A percentile compares a stretch with the other conserved stretches of the same genome.
phyloP scores from a whole-genome alignment of 2,329 filamentous ascomycete genomes.

The Verticillium albo-atrum region DNA sequence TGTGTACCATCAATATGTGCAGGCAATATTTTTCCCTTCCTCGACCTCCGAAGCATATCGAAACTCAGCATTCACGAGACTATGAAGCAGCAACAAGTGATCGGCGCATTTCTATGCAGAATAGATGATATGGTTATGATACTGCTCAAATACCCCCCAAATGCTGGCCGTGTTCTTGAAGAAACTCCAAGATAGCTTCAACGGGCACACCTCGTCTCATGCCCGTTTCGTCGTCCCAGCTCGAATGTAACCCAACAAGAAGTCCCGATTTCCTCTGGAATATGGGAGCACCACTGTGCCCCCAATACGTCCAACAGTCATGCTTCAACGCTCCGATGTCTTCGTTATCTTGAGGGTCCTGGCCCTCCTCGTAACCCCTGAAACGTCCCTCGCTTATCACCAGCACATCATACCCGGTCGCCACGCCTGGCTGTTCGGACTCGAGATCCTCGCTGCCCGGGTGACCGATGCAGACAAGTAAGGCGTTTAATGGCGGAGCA shows the following conservation, averaged over 20 bases:
- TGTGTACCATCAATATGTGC: too few species aligned
- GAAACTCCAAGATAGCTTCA: conserved; percentile 38
- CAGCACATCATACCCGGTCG: conserved; percentile 41
- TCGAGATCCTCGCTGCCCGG: conserved; percentile 39
- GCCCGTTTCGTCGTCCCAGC: conserved; percentile 46
- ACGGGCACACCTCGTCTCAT: conserved; percentile 44
- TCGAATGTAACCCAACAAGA: conserved; percentile 47
- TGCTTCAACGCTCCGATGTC: conserved; percentile 49
- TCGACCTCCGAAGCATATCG: too few species aligned
- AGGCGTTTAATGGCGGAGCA: conserved; percentile 12
- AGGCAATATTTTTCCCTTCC: too few species aligned
- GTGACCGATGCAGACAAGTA: conserved; percentile 28
- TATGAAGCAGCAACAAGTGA: too few species aligned
- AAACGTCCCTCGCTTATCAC: conserved; percentile 39
- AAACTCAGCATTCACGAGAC: too few species aligned
- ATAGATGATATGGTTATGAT: background rate
- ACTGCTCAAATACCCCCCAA: background rate
- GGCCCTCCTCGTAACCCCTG: conserved; percentile 28
- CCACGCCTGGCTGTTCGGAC: conserved; percentile 21
- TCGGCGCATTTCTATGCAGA: too few species aligned
- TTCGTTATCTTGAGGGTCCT: conserved; percentile 43
- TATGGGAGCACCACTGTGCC: conserved; percentile 47
- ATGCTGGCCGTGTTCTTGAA: conserved; percentile 6
- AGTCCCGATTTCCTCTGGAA: conserved; percentile 29
- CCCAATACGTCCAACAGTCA: conserved; percentile 55